Evolutionary conservation across 495 filamentous ascomycete genomes (phyloP).

Genomic region (Penicillium waksmanii): DNA sequence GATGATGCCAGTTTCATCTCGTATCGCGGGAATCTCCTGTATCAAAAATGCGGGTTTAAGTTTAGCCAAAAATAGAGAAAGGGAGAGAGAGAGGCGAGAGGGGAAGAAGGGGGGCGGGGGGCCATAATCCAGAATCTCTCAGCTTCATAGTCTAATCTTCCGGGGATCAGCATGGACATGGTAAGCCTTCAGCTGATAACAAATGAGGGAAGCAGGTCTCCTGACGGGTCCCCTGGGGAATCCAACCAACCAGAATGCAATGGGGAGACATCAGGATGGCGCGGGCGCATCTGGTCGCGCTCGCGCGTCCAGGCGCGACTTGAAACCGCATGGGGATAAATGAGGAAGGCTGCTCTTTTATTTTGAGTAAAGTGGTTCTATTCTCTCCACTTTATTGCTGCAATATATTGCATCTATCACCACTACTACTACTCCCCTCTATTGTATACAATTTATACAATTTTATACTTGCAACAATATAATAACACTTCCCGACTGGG

Average conservation of each 20-base stretch:
- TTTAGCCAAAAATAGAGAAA: slow-evolving; percentile 26
- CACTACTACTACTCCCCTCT: neutral
- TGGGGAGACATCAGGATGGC: slow-evolving; percentile 11
- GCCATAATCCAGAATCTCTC: neutral
- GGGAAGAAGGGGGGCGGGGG: slow-evolving; percentile 1
- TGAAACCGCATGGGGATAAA: slow-evolving; percentile 20
- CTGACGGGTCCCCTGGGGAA: slow-evolving; percentile 26
- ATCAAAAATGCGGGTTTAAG: slow-evolving; percentile 4
- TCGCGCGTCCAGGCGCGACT: slow-evolving; percentile 25
- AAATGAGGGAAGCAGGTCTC: slow-evolving; percentile 33
- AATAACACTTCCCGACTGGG: slow-evolving; percentile 20
- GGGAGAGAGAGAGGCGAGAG: neutral
- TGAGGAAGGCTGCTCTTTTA: no score
- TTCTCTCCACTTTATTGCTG: no score
- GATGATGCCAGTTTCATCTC: neutral
- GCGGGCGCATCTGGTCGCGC: slow-evolving; percentile 6
- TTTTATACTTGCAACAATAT: slow-evolving; percentile 1
- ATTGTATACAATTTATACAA: neutral
- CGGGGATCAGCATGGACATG: neutral
- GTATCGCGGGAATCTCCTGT: neutral
- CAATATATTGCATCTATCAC: neutral
- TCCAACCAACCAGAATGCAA: slow-evolving; percentile 16
- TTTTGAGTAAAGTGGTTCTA: no score
- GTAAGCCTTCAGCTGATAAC: slow-evolving; percentile 22
- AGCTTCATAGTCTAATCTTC: neutral